A percentile compares a stretch with the other conserved stretches of the same genome.
Conservation (phyloP, 1,284 basidiomycete genomes). For the Exobasidium rhododendri region DNA sequence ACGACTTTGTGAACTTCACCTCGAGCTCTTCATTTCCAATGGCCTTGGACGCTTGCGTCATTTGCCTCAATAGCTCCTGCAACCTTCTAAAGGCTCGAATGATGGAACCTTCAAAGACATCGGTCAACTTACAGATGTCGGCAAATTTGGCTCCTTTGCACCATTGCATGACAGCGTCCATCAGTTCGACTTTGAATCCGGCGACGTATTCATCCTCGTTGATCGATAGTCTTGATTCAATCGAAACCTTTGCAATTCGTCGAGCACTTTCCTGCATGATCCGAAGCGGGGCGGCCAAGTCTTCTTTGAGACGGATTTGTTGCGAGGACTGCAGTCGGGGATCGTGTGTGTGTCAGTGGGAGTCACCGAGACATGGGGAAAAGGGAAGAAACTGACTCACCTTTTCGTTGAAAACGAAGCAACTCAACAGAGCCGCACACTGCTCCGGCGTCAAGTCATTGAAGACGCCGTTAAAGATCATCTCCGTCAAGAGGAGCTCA, state of each 20-base stretch:
- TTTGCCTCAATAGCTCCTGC: slow-evolving; percentile 90
- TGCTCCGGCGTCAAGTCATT: slow-evolving; percentile 85
- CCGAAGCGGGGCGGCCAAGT: slow-evolving; percentile 83
- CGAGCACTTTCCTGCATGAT: slow-evolving; percentile 93
- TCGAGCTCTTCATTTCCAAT: slow-evolving; percentile 91
- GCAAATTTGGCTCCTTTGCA: slow-evolving; percentile 94
- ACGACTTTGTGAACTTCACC: slow-evolving; percentile 44
- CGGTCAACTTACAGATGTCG: slow-evolving; percentile 94
- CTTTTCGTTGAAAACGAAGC: slow-evolving; percentile 96
- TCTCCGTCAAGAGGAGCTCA: slow-evolving; percentile 89
- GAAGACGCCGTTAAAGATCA: slow-evolving; percentile 96
- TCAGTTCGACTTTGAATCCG: slow-evolving; percentile 95
- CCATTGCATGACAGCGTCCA: slow-evolving; percentile 96
- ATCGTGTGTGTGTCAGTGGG: slow-evolving; percentile 53
- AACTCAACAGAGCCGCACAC: slow-evolving; percentile 84
- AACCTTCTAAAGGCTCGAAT: slow-evolving; percentile 83
- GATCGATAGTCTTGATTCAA: slow-evolving; percentile 82
- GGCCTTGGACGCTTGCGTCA: slow-evolving; percentile 89
- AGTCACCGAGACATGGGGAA: slow-evolving; percentile 5
- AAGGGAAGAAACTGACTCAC: no score
- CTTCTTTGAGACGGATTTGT: slow-evolving; percentile 79
- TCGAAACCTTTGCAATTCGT: slow-evolving; percentile 90
- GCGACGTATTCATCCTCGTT: slow-evolving; percentile 93
- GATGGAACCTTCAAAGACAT: slow-evolving; percentile 86
- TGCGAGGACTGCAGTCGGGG: slow-evolving; percentile 82